Conservation (phyloP, 129 eudicot genomes). For the Flaveria sonorensis region DNA sequence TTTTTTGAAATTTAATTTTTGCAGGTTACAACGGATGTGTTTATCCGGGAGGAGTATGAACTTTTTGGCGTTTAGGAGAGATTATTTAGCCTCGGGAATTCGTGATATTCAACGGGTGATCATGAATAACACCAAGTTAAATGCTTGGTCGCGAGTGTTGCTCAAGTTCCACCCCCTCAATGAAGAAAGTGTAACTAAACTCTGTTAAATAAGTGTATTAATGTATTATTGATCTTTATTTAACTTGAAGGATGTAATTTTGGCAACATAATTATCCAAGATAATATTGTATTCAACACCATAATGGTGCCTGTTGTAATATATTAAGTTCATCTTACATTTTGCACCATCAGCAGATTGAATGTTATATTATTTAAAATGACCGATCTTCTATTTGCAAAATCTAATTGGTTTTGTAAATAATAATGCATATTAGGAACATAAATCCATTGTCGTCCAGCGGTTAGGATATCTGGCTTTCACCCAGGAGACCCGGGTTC, state of each 20-base stretch:
- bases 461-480: constrained; percentile 97
- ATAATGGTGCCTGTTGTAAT: not conserved
- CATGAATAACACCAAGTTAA: constrained; percentile 21
- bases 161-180: not conserved
- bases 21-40: constrained; percentile 71
- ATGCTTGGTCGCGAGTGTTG: not conserved
- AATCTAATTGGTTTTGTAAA: no score
- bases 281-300: not conserved
- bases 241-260: not conserved
- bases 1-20: no score
- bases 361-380: not conserved
- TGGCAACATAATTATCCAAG: not conserved
- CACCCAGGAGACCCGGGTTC: constrained; percentile 99
- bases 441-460: no score
- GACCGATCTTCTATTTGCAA: not conserved
- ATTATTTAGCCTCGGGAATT: not conserved
- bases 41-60: constrained; percentile 61
- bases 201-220: not conserved
- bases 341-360: not conserved
- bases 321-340: not conserved
- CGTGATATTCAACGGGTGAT: constrained; percentile 4
- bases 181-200: constrained; percentile 17
- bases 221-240: not conserved
- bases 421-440: no score
- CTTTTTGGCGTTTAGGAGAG: constrained; percentile 15